Evolutionary conservation across 331 rosid species (phyloP).

Genomic region (Acacia concinna): DNA sequence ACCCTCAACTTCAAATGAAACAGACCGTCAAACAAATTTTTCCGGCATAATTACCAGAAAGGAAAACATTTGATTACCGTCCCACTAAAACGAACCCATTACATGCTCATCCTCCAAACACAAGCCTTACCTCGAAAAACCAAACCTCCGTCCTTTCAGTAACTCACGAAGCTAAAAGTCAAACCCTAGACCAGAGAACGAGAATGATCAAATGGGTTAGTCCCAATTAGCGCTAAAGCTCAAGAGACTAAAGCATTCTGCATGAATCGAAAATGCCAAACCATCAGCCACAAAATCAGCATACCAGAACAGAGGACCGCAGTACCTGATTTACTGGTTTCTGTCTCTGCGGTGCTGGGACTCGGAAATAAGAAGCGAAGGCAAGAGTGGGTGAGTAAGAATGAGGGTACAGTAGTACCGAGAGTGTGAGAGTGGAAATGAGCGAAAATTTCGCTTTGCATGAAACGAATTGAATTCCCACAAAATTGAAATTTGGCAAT

Average conservation of each 20-base stretch:
- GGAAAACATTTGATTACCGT: background rate
- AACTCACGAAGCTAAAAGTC: background rate
- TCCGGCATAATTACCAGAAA: background rate
- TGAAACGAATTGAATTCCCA: background rate
- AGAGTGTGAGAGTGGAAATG: background rate
- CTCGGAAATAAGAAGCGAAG: background rate
- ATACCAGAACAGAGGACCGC: background rate
- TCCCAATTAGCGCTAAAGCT: background rate
- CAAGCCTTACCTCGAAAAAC: constrained; percentile 18
- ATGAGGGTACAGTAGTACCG: background rate
- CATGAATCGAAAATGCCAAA: constrained; percentile 37
- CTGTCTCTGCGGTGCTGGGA: background rate
- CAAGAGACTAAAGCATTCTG: background rate
- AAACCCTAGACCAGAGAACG: constrained; percentile 35
- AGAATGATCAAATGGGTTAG: background rate
- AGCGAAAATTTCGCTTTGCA: background rate
- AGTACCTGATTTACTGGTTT: background rate
- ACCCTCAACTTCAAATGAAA: background rate
- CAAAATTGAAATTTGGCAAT: background rate
- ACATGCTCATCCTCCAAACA: background rate
- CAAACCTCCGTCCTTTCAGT: background rate
- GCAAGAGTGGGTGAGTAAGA: background rate
- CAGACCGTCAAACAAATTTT: background rate
- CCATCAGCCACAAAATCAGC: background rate
- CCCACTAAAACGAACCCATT: background rate